Evolutionary conservation across 2,329 filamentous ascomycete genomes (phyloP), one percentile per base, ranked within the genome.

Genomic region (Diaporthe sp.): DNA sequence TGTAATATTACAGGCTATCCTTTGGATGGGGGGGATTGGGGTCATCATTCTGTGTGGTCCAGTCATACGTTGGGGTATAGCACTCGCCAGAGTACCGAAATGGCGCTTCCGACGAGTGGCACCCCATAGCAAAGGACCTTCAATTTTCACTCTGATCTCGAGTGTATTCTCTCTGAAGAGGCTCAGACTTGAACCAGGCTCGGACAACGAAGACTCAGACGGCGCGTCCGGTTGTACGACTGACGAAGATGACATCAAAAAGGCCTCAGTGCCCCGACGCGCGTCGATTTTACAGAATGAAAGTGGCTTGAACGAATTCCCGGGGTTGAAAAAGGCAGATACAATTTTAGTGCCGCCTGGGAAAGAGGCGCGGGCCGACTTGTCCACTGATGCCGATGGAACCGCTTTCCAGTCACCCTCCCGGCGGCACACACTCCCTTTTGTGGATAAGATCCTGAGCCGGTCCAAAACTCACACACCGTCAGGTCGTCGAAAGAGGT

Each of bases 1-100:
- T 22, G 88, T 95, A 78, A 96, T 98, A 77, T 87, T 98, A 65
- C 97, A 98, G 85, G 92, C 94, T 22, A 86, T 98, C 72, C 88
- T 98, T 74, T 98, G 94, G 94, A 88, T 92, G 60, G 93, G 96
- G n/a, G 95, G 96, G 1, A 83, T 98, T 42, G 89, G 91, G 61
- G 84, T 98, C 22, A 91, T 98, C 72, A 85, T 96, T 5, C 86
- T 91, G 8, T 97, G 95, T 81, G 91, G 91, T 42, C 89, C 92
- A 42, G 90, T 97, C 17, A 90, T 98, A 49, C 90, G 89, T 80
- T 97, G 95, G 94, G 95, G 94, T 61, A 93, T 98, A 72, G 90
- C 93, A 37, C 86, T 99, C 76, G 96, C 96, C 70, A 90, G 96
- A 75, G 94, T 98, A 25, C 97, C 97, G 3, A 95, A 92, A 80